These are phyloP conservation scores for Calvatia gigantea DNA, from an alignment of 768 basidiomycete genomes.

Conservation along the genomic window DNA sequence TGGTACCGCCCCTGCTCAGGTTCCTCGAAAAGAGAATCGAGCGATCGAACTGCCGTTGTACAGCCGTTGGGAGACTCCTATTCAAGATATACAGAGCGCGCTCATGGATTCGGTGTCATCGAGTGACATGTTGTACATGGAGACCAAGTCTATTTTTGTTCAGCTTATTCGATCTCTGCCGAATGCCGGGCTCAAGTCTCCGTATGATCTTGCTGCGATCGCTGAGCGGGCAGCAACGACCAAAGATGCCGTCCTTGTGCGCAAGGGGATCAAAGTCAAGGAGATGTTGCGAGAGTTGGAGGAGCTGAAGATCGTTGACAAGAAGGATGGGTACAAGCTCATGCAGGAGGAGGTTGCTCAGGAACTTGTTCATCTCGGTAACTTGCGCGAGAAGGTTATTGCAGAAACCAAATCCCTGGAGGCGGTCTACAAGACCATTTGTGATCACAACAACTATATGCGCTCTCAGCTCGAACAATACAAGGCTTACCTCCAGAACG, in stretches of 20 bases:
- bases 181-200: constrained; percentile 74
- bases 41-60: constrained; percentile 90
- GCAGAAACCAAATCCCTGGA: constrained; percentile 91
- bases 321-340: constrained; percentile 79
- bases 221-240: constrained; percentile 97
- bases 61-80: constrained; percentile 98
- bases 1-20: constrained; percentile 88
- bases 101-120: constrained; percentile 97
- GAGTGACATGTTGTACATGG: constrained; percentile 99
- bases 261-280: constrained; percentile 98
- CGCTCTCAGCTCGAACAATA: constrained; percentile 97
- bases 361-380: constrained; percentile 94
- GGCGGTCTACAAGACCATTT: constrained; percentile 98
- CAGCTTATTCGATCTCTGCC: constrained; percentile 96
- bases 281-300: constrained; percentile 98
- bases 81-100: constrained; percentile 95
- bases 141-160: constrained; percentile 98
- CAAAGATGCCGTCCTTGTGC: constrained; percentile 92
- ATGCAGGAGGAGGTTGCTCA: constrained; percentile 98
- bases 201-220: constrained; percentile 83
- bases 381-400: constrained; percentile 92
- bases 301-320: constrained; percentile 83
- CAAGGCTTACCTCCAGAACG: constrained; percentile 98
- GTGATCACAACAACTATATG: constrained; percentile 98
- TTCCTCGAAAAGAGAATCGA: constrained; percentile 97